Conservation (phyloP, 495 filamentous ascomycete genomes). For the Penicillium canariense region DNA sequence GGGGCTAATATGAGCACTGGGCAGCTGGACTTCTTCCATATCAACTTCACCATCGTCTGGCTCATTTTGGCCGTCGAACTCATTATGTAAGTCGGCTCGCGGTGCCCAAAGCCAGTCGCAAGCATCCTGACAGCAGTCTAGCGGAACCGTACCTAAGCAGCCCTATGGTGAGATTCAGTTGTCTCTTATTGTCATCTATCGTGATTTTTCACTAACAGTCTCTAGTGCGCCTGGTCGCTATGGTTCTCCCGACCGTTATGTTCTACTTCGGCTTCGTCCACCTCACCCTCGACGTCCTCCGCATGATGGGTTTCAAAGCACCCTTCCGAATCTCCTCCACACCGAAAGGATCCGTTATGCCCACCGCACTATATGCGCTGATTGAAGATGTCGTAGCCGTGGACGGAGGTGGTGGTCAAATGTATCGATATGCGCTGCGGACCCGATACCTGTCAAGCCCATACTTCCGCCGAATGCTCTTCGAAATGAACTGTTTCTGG, state of each 20-base stretch:
- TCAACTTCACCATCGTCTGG: constrained; percentile 58
- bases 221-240: constrained; percentile 57
- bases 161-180: constrained; percentile 34
- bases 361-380: constrained; percentile 68
- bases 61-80: constrained; percentile 50
- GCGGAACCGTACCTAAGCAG: constrained; percentile 40
- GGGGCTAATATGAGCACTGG: constrained; percentile 7
- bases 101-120: background rate
- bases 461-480: constrained; percentile 69
- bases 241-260: constrained; percentile 58
- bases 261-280: constrained; percentile 58
- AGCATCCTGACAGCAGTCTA: constrained; percentile 27
- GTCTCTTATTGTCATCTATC: background rate
- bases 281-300: constrained; percentile 48
- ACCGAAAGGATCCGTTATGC: constrained; percentile 63
- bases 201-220: constrained; percentile 24
- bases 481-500: constrained; percentile 76
- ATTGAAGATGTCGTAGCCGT: constrained; percentile 82
- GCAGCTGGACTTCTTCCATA: constrained; percentile 62
- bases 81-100: constrained; percentile 42
- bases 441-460: constrained; percentile 68
- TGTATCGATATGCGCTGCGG: constrained; percentile 62
- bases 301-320: constrained; percentile 44
- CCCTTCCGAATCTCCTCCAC: constrained; percentile 72
- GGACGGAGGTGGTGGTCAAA: constrained; percentile 68